Evolutionary conservation across 305 asterid species (phyloP), one percentile per base, ranked within the genome.

Genomic region (Fraxinus latifolia): DNA sequence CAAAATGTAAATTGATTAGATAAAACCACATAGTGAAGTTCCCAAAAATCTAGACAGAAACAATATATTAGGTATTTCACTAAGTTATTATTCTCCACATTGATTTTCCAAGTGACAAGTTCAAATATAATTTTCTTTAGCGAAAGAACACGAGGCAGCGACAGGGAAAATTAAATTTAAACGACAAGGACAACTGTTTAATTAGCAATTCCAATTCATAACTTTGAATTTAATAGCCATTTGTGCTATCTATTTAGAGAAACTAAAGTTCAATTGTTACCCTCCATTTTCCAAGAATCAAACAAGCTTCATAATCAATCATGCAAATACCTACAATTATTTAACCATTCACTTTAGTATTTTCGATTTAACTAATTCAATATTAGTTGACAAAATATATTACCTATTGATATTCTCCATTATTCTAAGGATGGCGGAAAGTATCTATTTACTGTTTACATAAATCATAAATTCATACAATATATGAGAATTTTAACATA

Each of bases 1-100:
- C 70, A 44, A 4, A 21, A 17, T 17, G 6, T 72, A 70, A 65
- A 44, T 31, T 58, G 81, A 34, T 8, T 31, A 70, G 76, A 14
- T 5, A 53, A 84, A 31, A 17, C 50, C 80, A n/a, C 33, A 78
- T 4, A 77, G 75, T 5, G n/a, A 65, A 34, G 79, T 78, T 71
- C 62, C 33, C 36, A 37, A 53, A 31, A 58, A 77, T 78, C 31
- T 74, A 7, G 17, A 55, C 50, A 77, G 53, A 9, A 42, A 17
- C 32, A 29, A 70, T 12, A 27, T 9, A 68, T 8, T 50, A 44
- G 31, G 25, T 11, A 55, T 27, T 81, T 74, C 77, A 81, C n/a
- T 4, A 67, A 6, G 58, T 25, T 12, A 47, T 55, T 31, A 34
- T 39, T 58, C 50, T 32, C 34, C 53, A 19, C n/a, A 74, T 4